Percentiles rank a stretch among this genome's conserved stretches.
phyloP scores from a whole-genome alignment of 805 yeast species.

The Nakazawaea wyomingensis region DNA sequence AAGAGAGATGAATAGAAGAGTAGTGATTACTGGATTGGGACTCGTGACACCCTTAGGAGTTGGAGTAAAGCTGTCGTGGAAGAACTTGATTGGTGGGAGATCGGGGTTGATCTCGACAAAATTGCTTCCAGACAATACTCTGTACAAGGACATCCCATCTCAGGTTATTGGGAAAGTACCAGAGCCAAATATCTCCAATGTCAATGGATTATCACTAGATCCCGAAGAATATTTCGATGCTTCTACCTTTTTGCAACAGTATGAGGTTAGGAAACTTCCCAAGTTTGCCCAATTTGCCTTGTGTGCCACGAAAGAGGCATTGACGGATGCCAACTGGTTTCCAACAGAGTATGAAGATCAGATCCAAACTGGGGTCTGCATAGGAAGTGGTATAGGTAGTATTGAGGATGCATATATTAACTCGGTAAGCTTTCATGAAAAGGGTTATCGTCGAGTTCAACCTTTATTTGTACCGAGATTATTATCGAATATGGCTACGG shows the following conservation, averaged over 20 bases:
- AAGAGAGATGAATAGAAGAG: conserved; percentile 41
- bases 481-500: conserved; percentile 90
- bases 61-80: conserved; percentile 54
- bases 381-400: conserved; percentile 93
- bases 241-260: conserved; percentile 39
- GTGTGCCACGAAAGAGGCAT: conserved; percentile 72
- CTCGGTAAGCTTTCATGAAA: conserved; percentile 40
- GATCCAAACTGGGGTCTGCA: conserved; percentile 61
- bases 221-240: conserved; percentile 37
- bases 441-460: conserved; percentile 65
- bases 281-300: conserved; percentile 73
- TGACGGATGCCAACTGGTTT: conserved; percentile 57
- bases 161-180: conserved; percentile 77
- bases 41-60: conserved; percentile 82
- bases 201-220: conserved; percentile 20
- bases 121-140: conserved; percentile 32
- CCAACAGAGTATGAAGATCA: conserved; percentile 32
- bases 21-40: conserved; percentile 92
- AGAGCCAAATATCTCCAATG: conserved; percentile 13
- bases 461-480: conserved; percentile 85
- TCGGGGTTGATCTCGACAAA: conserved; percentile 59
- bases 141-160: conserved; percentile 54
- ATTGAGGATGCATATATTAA: conserved; percentile 68
- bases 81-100: conserved; percentile 39
- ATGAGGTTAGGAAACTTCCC: conserved; percentile 60